Conservation (phyloP, 805 yeast genomes). For the Kregervanrija fluxuum region DNA sequence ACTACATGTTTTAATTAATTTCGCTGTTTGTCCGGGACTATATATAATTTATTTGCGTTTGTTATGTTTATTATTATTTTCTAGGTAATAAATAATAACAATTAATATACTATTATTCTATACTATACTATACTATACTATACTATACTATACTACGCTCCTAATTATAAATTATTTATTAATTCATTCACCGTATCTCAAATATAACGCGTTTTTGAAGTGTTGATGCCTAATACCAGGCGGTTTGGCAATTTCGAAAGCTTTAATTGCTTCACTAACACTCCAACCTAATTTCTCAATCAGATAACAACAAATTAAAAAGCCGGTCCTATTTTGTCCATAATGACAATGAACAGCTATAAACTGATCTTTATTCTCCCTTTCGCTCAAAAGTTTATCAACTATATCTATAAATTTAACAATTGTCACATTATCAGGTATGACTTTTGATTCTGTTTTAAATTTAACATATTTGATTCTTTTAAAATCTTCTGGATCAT, state of each 20-base stretch:
- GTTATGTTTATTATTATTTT: neutral
- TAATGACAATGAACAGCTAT: conserved; percentile 75
- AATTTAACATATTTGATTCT: conserved; percentile 58
- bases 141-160: neutral
- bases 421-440: conserved; percentile 58
- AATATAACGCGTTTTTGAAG: conserved; percentile 64
- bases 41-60: neutral
- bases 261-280: conserved; percentile 56
- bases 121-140: neutral
- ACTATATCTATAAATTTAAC: conserved; percentile 47
- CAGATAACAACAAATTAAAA: conserved; percentile 60
- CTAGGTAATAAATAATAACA: neutral
- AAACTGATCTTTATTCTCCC: conserved; percentile 24
- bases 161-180: neutral
- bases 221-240: conserved; percentile 79
- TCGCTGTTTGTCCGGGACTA: no score
- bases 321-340: conserved; percentile 77
- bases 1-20: no score
- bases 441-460: conserved; percentile 73
- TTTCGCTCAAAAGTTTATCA: conserved; percentile 33
- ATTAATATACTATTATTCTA: neutral
- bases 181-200: conserved; percentile 42
- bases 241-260: conserved; percentile 47
- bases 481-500: conserved; percentile 50
- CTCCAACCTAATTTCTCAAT: conserved; percentile 53